Base-by-base conservation (phyloP, 2,329 filamentous ascomycete genomes). In the Cladosporium sp. region DNA sequence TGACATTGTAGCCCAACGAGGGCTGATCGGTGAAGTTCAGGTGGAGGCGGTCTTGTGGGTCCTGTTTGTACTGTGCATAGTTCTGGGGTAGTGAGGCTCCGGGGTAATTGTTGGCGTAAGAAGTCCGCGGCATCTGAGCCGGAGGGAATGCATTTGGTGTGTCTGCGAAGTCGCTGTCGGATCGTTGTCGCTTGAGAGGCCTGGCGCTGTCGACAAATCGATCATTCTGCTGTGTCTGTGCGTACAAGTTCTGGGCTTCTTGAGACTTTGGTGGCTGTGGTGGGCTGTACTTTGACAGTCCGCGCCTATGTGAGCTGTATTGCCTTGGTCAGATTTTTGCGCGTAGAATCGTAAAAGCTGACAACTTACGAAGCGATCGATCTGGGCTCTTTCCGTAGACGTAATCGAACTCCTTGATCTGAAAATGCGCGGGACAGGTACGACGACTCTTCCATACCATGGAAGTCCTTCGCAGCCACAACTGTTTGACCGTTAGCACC, bases 401-500 rank as follows among this genome's bases (percentile, higher is more conserved):
- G 86, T 36, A 97, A 81, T 61, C 92, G 89, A 15, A 96, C 91
- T 10, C 93, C 93, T 76, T 96, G 92, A 72, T 96, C 92, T 69
- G 90, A 91, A 77, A 97, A 94, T 0, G 90, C 88, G 61, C 92
- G 86, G 0, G 92, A 95, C 52, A 96, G 80, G 71, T 89, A 88
- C 0, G 92, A 95, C 1, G 92, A 96, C 77, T 94, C 91, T 55
- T 87, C 84, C 86, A 95, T 89, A 38, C 92, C 91, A 12, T 89
- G 88, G 74, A 92, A 95, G 64, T 88, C 87, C 77, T 92, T 93
- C 2, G 85, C 74, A 64, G 79, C 74, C 14, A 83, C 80, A 24
- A 65, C 64, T 65, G 49, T 47, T 41, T 80, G 68, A 41, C 63
- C 30, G 64, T 51, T 66, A 62, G 70, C 24, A 47, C 54, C 63